Conservation (phyloP, 192 early-diverging fungal species). For the Pecoramyces ruminantium region DNA sequence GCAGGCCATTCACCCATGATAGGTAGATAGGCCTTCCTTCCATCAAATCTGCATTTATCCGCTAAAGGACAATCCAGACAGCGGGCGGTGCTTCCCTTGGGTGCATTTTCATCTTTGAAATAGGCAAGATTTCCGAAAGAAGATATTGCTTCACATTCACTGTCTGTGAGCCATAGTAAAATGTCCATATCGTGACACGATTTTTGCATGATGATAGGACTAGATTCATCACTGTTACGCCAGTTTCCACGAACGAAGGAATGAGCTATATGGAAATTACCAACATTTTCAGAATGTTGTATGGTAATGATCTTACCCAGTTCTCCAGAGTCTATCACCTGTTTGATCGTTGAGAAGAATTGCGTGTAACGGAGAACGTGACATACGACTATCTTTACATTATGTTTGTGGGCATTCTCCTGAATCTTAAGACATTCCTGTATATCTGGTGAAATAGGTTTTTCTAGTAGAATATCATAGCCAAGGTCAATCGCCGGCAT, state of each 20-base stretch:
- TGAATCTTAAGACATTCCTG: no score
- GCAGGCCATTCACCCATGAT: slow-evolving; percentile 32
- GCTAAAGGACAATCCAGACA: slow-evolving; percentile 36
- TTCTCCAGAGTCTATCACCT: slow-evolving; percentile 23
- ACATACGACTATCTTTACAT: background rate
- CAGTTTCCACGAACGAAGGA: slow-evolving; percentile 47
- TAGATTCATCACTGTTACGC: slow-evolving; percentile 27
- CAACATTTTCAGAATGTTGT: slow-evolving; percentile 46
- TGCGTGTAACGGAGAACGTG: slow-evolving; percentile 42
- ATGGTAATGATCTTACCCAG: slow-evolving; percentile 45
- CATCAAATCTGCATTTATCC: slow-evolving; percentile 37
- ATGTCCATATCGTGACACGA: slow-evolving; percentile 36
- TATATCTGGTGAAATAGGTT: no score
- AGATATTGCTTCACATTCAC: slow-evolving; percentile 11
- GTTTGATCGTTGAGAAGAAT: slow-evolving; percentile 33
- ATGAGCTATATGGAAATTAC: slow-evolving; percentile 50
- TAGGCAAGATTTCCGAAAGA: slow-evolving; percentile 42
- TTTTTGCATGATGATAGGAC: slow-evolving; percentile 46
- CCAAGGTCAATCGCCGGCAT: no score
- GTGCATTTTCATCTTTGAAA: slow-evolving; percentile 34
- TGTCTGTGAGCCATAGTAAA: slow-evolving; percentile 7
- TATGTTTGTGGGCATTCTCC: no score
- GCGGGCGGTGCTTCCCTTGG: slow-evolving; percentile 21
- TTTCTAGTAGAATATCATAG: no score
- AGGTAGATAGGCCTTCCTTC: slow-evolving; percentile 29